Percentiles rank a stretch among this genome's conserved stretches.
Evolutionary conservation across 1,284 basidiomycete genomes (phyloP).

Genomic region (Marasmius sp.): DNA sequence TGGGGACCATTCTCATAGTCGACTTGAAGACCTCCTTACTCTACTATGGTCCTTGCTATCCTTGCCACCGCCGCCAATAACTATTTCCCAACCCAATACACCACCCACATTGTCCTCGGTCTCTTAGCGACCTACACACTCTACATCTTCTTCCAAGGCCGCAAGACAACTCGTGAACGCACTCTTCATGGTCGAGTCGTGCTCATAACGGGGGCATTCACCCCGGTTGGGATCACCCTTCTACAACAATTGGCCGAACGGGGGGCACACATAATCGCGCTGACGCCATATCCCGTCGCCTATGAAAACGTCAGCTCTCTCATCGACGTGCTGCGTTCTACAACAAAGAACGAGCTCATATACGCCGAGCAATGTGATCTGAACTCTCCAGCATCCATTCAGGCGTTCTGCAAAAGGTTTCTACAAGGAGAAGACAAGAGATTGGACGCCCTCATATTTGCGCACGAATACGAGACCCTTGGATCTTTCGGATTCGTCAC

Average conservation of each 20-base stretch:
- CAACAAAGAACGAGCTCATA: slow-evolving; percentile 71
- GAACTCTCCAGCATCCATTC: slow-evolving; percentile 58
- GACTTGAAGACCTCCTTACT: not conserved
- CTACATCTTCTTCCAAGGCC: slow-evolving; percentile 64
- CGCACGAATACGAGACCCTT: slow-evolving; percentile 70
- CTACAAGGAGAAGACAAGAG: slow-evolving; percentile 62
- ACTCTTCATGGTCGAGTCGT: slow-evolving; percentile 70
- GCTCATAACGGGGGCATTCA: slow-evolving; percentile 75
- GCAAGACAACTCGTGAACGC: slow-evolving; percentile 65
- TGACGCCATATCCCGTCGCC: slow-evolving; percentile 58
- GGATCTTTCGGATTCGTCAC: slow-evolving; percentile 44
- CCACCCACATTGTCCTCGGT: slow-evolving; percentile 45
- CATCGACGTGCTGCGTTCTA: slow-evolving; percentile 60
- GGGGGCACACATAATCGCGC: slow-evolving; percentile 74
- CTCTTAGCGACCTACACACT: slow-evolving; percentile 45
- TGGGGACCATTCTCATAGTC: too few relatives aligned
- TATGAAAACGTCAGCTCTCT: slow-evolving; percentile 56
- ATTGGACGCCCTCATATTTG: slow-evolving; percentile 69
- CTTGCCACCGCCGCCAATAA: slow-evolving; percentile 14
- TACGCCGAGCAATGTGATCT: slow-evolving; percentile 76
- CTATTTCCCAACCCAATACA: slow-evolving; percentile 40
- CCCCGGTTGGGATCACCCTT: slow-evolving; percentile 66
- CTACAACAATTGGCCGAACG: slow-evolving; percentile 63
- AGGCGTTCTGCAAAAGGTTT: slow-evolving; percentile 66
- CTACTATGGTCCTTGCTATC: not conserved